Evolutionary conservation across 352 stramenopile genomes (phyloP).

Genomic region (Hyphochytrium catenoides): DNA sequence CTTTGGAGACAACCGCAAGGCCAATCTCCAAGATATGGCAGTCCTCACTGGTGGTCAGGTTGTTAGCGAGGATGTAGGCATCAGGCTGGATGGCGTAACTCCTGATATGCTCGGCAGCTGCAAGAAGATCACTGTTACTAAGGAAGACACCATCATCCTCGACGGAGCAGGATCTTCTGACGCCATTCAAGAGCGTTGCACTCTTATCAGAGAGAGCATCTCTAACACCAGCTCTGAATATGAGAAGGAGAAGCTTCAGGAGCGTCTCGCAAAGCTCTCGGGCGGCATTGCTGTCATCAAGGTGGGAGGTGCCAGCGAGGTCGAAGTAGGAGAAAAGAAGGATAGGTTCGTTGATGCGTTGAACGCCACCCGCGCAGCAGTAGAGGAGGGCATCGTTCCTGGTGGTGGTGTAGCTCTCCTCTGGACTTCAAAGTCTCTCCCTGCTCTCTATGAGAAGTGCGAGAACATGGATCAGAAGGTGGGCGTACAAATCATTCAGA

Average conservation of each 20-base stretch:
- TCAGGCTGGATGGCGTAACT: conserved; percentile 92
- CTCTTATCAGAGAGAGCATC: conserved; percentile 84
- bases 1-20: conserved; percentile 99
- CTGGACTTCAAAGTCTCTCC: conserved; percentile 81
- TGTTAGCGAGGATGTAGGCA: conserved; percentile 92
- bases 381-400: conserved; percentile 96
- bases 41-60: conserved; percentile 93
- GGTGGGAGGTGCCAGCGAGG: conserved; percentile 91
- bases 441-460: conserved; percentile 53
- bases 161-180: conserved; percentile 78
- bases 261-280: conserved; percentile 95
- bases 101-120: conserved; percentile 77
- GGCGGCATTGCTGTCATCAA: conserved; percentile 99
- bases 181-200: conserved; percentile 83
- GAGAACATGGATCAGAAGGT: conserved; percentile 95
- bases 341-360: conserved; percentile 98
- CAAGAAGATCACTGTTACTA: conserved; percentile 89
- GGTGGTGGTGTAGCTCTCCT: conserved; percentile 91
- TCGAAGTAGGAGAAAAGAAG: conserved; percentile 99
- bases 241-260: conserved; percentile 99
- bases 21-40: conserved; percentile 96
- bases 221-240: conserved; percentile 93
- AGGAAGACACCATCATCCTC: conserved; percentile 98
- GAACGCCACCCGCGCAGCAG: conserved; percentile 94
- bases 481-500: conserved; percentile 90